Conservation (phyloP, 176 grass and related monocot species). For the Musa itinerans region DNA sequence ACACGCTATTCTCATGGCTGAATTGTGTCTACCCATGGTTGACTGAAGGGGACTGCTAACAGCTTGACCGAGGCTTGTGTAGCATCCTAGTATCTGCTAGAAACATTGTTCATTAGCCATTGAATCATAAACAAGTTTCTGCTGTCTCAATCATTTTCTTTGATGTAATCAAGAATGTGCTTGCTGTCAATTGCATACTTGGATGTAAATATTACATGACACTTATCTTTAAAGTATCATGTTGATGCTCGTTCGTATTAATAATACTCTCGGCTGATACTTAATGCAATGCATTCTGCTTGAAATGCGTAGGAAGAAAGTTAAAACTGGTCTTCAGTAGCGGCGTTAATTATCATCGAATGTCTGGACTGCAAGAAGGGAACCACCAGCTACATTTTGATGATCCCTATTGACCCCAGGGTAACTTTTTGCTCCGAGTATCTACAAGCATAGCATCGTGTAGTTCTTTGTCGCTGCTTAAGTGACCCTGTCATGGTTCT, state of each 20-base stretch:
- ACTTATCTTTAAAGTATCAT: background rate
- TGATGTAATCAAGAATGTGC: background rate
- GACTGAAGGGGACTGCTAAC: background rate
- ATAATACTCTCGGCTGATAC: background rate
- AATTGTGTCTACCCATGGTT: background rate
- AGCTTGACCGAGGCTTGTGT: too few relatives aligned
- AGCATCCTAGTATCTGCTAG: background rate
- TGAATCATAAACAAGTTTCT: background rate
- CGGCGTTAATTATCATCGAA: too few relatives aligned
- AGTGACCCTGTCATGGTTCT: background rate
- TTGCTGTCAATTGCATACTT: background rate
- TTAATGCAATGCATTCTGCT: background rate
- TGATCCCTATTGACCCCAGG: too few relatives aligned
- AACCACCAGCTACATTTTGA: too few relatives aligned
- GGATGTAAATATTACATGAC: background rate
- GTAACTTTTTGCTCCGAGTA: background rate
- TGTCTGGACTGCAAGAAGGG: too few relatives aligned
- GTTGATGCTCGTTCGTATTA: background rate
- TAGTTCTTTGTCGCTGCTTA: background rate
- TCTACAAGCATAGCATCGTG: background rate
- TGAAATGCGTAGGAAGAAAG: background rate
- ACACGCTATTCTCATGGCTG: conserved; percentile 11
- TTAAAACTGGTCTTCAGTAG: background rate
- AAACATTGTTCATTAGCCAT: background rate
- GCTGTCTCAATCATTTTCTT: background rate